These are phyloP conservation scores for Przewalskia tangutica DNA, from an alignment of 257 asterid genomes.

Conservation along the genomic window DNA sequence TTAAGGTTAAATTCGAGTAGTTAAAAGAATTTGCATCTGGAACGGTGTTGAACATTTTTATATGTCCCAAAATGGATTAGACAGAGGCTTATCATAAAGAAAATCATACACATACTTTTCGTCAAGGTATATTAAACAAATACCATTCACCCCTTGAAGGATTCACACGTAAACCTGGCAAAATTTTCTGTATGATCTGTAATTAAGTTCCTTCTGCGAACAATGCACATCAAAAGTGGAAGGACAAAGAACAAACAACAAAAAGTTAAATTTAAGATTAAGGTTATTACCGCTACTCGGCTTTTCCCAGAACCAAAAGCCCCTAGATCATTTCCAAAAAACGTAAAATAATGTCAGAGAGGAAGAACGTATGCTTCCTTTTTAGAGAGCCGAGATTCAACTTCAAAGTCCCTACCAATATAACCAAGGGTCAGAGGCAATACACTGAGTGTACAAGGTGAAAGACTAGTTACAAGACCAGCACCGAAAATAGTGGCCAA, in stretches of 20 bases:
- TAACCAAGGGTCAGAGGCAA: constrained; percentile 95
- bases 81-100: background rate
- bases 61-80: background rate
- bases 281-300: constrained; percentile 49
- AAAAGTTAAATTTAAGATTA: background rate
- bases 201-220: background rate
- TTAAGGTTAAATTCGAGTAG: background rate
- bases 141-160: background rate
- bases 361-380: constrained; percentile 3
- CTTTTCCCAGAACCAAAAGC: constrained; percentile 96
- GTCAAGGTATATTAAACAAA: background rate
- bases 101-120: background rate
- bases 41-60: background rate
- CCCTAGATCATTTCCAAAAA: constrained; percentile 34
- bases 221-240: background rate
- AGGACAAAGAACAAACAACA: constrained; percentile 4
- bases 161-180: background rate
- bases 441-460: constrained; percentile 98
- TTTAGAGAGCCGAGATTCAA: constrained; percentile 4
- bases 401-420: constrained; percentile 43
- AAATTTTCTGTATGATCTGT: background rate
- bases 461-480: constrained; percentile 94
- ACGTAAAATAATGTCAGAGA: constrained; percentile 4
- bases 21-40: background rate
- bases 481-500: constrained; percentile 93